Percentiles rank a stretch among this genome's conserved stretches.
phyloP scores from a whole-genome alignment of 1,284 basidiomycete genomes.

The Moesziomyces sp. region DNA sequence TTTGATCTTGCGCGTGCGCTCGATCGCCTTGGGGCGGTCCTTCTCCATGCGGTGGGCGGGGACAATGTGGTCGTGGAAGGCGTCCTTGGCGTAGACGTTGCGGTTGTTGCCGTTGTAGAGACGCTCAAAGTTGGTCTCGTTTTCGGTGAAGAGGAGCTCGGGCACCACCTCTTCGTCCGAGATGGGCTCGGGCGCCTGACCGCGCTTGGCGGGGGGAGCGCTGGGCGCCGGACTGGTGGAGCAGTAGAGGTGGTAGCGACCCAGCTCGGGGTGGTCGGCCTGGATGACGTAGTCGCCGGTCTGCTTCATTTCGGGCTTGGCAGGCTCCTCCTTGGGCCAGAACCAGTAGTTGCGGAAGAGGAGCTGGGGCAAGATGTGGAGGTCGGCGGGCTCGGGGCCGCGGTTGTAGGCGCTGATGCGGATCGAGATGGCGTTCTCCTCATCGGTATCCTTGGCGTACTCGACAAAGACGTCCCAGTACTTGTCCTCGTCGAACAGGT shows the following conservation, averaged over 20 bases:
- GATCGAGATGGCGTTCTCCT: conserved; percentile 86
- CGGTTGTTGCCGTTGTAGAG: conserved; percentile 80
- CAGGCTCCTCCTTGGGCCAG: conserved; percentile 84
- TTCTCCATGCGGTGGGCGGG: conserved; percentile 74
- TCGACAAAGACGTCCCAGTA: conserved; percentile 89
- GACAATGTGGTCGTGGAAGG: conserved; percentile 98
- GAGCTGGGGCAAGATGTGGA: conserved; percentile 93
- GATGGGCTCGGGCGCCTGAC: conserved; percentile 67
- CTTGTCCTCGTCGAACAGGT: conserved; percentile 87
- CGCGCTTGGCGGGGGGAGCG: conserved; percentile 74
- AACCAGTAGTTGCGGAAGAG: conserved; percentile 99
- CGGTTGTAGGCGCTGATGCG: conserved; percentile 97
- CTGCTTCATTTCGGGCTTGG: conserved; percentile 76
- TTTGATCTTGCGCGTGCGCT: conserved; percentile 55
- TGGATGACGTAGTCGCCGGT: conserved; percentile 72
- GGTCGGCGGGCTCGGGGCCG: conserved; percentile 91
- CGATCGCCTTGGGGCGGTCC: conserved; percentile 55
- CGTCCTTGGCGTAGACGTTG: conserved; percentile 93
- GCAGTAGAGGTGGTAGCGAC: conserved; percentile 79
- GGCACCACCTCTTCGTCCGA: conserved; percentile 70
- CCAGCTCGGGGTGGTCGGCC: conserved; percentile 76
- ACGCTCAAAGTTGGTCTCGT: conserved; percentile 93
- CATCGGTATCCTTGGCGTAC: conserved; percentile 97
- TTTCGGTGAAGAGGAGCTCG: conserved; percentile 73
- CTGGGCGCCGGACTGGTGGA: conserved; percentile 91